Evolutionary conservation across 768 basidiomycete species (phyloP).

Genomic region (Myochromella boudieri): DNA sequence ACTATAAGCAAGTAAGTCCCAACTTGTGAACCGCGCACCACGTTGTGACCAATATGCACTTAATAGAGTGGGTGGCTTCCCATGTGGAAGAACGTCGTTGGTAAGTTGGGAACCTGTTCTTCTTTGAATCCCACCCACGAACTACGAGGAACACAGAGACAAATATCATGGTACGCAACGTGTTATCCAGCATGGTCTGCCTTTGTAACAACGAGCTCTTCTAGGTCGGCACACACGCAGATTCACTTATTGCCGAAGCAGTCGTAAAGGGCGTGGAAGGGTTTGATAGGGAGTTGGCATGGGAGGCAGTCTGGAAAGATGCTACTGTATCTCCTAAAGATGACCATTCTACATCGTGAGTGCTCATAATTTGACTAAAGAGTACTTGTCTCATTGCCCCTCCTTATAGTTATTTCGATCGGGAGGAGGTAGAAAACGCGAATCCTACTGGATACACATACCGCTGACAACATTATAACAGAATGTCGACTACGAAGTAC

Average conservation of each 20-base stretch:
- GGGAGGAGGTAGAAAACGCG: conserved; percentile 80
- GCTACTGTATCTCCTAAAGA: conserved; percentile 59
- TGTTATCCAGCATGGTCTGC: neutral
- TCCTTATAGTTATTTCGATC: conserved; percentile 57
- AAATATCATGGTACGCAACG: conserved; percentile 80
- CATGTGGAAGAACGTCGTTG: conserved; percentile 88
- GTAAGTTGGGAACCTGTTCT: conserved; percentile 26
- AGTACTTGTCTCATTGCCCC: neutral
- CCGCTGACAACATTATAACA: no score
- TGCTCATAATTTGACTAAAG: conserved; percentile 5
- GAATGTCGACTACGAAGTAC: conserved; percentile 78
- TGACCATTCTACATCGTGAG: conserved; percentile 54
- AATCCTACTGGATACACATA: no score
- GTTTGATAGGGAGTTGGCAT: conserved; percentile 65
- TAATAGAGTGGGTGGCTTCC: conserved; percentile 75
- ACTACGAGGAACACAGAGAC: conserved; percentile 48
- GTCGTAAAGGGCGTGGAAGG: conserved; percentile 63
- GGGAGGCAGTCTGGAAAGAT: conserved; percentile 76
- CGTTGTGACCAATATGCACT: neutral
- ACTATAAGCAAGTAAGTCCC: conserved; percentile 59
- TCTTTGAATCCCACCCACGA: neutral
- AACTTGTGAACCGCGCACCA: neutral
- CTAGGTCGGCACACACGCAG: conserved; percentile 76
- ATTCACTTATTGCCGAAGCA: conserved; percentile 74
- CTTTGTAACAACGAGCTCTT: neutral